Evolutionary conservation across 2,329 filamentous ascomycete genomes (phyloP), one percentile per base, ranked within the genome.

Genomic region (Drechslerella dactyloides): DNA sequence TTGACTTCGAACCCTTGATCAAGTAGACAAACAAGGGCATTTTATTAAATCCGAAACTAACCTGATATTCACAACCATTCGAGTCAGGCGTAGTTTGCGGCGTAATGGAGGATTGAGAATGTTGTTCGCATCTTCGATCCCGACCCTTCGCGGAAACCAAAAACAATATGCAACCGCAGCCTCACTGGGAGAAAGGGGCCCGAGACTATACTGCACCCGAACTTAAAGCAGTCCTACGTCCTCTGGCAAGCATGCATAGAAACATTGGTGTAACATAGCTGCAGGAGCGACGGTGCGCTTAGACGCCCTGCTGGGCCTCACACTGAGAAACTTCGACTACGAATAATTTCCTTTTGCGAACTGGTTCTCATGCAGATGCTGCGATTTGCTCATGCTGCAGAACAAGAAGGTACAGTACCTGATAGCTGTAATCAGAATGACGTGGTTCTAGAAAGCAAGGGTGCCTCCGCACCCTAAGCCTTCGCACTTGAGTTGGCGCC

Each of bases 241-340:
- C 27, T 23, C 21, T 19, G 19, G 44, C 19, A 15, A 48, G 27
- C 27, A 33, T 33, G 27, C 27, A 33, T 33, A 33, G 27, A 21
- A 10, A 10, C 8, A 48, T 21, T 48, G 44, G 44, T 48, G 44
- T 48, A 48, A 48, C 44, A 4, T 48, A 48, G 44, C 44, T 48
- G 19, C n/a, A 21, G 2, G 37, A 42, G 13, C 7, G 37, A 19
- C 8, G 44, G 19, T 48, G 44, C 44, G 44, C 44, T 48, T 48
- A 48, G 40, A 48, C 44, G 44, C 44, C 44, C 44, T 48, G 44
- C 44, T 19, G 44, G 44, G 44, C 44, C 5, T 48, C 19, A 5
- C 19, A 15, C 5, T 15, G 11, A 15, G 17, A 15, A 19, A 2
- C n/a, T 21, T 19, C 17, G 44, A 21, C 3, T 10, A 23, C 8